These are phyloP conservation scores for Glycine tomentella DNA, from an alignment of 306 rosid species.

Conservation along the genomic window DNA sequence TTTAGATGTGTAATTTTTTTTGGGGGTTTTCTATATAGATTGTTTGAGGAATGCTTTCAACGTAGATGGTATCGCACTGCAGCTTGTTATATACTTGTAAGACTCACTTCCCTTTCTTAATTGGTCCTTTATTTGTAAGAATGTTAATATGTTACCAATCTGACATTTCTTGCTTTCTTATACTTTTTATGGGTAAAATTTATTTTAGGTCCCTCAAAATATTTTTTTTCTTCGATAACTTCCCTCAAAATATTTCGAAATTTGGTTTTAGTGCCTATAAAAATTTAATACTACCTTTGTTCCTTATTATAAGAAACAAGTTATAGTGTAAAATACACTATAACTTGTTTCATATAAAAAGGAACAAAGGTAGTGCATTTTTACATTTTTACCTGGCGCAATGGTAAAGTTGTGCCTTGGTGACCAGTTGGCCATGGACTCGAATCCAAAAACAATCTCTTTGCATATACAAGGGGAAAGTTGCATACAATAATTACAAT, in stretches of 20 bases:
- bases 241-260: not conserved
- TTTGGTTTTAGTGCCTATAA: not conserved
- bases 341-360: no score
- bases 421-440: no score
- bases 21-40: constrained; percentile 59
- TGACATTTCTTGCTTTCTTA: constrained; percentile 25
- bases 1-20: constrained; percentile 12
- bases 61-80: constrained; percentile 98
- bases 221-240: not conserved
- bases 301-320: no score
- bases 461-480: no score
- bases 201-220: not conserved
- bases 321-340: no score
- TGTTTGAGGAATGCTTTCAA: constrained; percentile 99
- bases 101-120: constrained; percentile 44
- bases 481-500: no score
- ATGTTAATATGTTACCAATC: constrained; percentile 14
- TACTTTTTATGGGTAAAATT: not conserved
- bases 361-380: not conserved
- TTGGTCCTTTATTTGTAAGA: constrained; percentile 24
- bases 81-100: constrained; percentile 98
- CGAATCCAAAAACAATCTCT: no score
- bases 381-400: not conserved
- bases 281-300: not conserved
- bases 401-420: no score